Percentiles rank a stretch among this genome's conserved stretches.
phyloP scores from a whole-genome alignment of 805 yeast species.

The Saturnispora hagleri region DNA sequence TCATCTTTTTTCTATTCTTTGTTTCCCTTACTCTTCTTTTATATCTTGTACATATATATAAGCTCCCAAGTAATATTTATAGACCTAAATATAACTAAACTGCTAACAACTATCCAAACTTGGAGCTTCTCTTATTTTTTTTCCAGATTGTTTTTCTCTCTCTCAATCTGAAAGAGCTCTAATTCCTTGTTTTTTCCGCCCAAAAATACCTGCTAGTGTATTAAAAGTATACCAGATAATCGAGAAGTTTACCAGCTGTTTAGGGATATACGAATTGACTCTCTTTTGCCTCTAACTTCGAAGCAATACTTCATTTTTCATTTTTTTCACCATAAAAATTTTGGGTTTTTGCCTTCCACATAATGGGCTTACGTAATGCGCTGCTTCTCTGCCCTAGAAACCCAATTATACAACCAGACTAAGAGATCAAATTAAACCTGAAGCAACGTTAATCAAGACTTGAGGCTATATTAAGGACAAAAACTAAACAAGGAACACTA shows the following conservation, averaged over 20 bases:
- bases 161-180: not conserved
- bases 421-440: not conserved
- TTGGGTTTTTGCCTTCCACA: not conserved
- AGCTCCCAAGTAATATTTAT: not conserved
- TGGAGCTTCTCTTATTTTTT: not conserved
- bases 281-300: not conserved
- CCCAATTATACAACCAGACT: not conserved
- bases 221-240: not conserved
- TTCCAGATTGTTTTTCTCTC: not conserved
- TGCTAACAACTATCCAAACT: not conserved
- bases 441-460: not conserved
- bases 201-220: not conserved
- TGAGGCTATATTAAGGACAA: not conserved
- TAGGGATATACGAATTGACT: not conserved
- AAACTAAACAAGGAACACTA: not conserved
- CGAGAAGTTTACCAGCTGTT: not conserved
- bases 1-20: conserved; percentile 6
- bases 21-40: not conserved
- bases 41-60: not conserved
- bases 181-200: not conserved
- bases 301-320: no score
- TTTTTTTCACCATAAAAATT: not conserved
- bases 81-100: not conserved
- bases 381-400: not conserved
- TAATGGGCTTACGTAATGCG: not conserved